phyloP scores from a whole-genome alignment of 148 eudicot genomes.

The Silene latifolia region DNA sequence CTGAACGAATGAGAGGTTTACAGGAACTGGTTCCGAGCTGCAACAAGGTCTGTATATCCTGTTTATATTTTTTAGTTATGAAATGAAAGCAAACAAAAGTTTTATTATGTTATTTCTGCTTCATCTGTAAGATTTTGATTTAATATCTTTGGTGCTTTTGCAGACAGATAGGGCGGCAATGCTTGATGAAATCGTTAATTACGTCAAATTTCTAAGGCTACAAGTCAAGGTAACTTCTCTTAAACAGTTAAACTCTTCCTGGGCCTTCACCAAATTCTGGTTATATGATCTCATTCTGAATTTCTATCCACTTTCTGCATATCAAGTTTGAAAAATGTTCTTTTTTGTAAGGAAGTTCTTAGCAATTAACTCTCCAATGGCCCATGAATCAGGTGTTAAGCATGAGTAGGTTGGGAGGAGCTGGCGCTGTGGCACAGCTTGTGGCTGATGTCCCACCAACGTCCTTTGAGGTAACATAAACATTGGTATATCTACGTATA shows the following conservation, averaged over 20 bases:
- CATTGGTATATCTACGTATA: slow-evolving; percentile 11
- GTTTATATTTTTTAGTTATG: not conserved
- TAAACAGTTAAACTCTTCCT: no score
- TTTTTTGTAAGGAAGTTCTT: no score
- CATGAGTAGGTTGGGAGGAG: slow-evolving; percentile 57
- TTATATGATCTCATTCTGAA: slow-evolving; percentile 12
- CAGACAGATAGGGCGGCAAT: slow-evolving; percentile 59
- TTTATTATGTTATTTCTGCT: not conserved
- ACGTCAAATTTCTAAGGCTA: slow-evolving; percentile 51
- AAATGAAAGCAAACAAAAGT: no score
- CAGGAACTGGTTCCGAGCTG: slow-evolving; percentile 46
- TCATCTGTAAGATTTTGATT: not conserved
- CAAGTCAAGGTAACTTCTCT: slow-evolving; percentile 46
- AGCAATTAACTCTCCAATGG: slow-evolving; percentile 3
- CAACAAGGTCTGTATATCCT: slow-evolving; percentile 34
- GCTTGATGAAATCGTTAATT: slow-evolving; percentile 55
- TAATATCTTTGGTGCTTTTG: slow-evolving; percentile 1
- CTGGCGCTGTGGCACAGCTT: slow-evolving; percentile 69
- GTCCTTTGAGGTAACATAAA: slow-evolving; percentile 34
- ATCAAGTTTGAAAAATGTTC: no score
- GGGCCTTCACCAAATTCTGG: slow-evolving; percentile 17
- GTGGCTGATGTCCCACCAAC: slow-evolving; percentile 62
- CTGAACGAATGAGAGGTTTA: slow-evolving; percentile 48
- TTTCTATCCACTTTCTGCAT: not conserved
- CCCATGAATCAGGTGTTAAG: slow-evolving; percentile 40